Conservation (phyloP, 176 grass and related monocot genomes). For the Tuctoria greenei region DNA sequence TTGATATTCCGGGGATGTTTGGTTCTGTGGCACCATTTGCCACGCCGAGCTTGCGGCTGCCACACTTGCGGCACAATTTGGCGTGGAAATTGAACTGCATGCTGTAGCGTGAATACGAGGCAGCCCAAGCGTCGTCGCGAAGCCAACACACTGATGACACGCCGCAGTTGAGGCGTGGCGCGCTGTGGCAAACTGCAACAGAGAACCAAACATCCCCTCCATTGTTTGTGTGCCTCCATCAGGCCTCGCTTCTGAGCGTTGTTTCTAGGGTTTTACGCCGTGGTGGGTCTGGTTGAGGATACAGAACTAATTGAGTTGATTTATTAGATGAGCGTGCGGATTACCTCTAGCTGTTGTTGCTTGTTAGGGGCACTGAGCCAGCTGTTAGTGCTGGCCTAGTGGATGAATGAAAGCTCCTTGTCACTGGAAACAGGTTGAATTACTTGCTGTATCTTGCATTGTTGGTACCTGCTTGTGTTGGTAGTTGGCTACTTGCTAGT, state of each 20-base stretch:
- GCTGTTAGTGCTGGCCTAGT: background rate
- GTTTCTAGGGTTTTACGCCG: slow-evolving; percentile 32
- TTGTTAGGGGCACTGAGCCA: background rate
- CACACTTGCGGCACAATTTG: too few relatives aligned
- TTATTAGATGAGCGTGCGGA: background rate
- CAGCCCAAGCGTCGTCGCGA: too few relatives aligned
- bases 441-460: background rate
- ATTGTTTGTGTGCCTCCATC: background rate
- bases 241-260: background rate
- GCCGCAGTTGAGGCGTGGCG: too few relatives aligned
- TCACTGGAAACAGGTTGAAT: background rate
- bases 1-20: slow-evolving; percentile 5
- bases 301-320: background rate
- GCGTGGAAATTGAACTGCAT: too few relatives aligned
- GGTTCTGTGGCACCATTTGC: too few relatives aligned
- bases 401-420: slow-evolving; percentile 11
- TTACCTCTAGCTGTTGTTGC: slow-evolving; percentile 3
- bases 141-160: too few relatives aligned
- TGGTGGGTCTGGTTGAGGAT: background rate
- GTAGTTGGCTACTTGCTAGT: background rate
- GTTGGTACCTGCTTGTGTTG: background rate
- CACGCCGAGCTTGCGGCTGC: too few relatives aligned
- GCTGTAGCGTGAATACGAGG: too few relatives aligned
- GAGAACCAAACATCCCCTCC: too few relatives aligned
- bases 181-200: too few relatives aligned